Base-by-base conservation (phyloP, 768 basidiomycete genomes). In the Termitomyces sp. region DNA sequence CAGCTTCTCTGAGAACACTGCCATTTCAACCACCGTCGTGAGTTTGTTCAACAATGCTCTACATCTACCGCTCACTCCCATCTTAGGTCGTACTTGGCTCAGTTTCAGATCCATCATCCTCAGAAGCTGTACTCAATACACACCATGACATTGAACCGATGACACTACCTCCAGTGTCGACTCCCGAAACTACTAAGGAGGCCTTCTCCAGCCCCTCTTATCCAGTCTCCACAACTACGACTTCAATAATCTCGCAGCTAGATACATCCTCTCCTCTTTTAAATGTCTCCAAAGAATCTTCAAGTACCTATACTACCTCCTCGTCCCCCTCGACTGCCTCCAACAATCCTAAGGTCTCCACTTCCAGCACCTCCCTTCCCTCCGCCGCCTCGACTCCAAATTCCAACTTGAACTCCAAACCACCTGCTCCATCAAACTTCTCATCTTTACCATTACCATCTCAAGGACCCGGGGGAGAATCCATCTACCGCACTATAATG, bases 401-500 rank as follows among this genome's bases (percentile, higher is more conserved):
- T 38, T n/a, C 49, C n/a, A 22, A 38, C 24, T 17, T 21, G 2
- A 44, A 44, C 17, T n/a, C 35, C 48, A 50, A 50, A 28, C 34
- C 49, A 12, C 37, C 21, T 11, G 22, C 32, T n/a, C 17, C 35
- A 38, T 24, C 15, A 22, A 59, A 37, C 21, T 58, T 40, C 22
- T 55, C 46, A n/a, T 24, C 46, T 14, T 48, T 26, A 54, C 66
- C 19, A 42, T 59, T 7, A 34, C 59, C n/a, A 53, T 64, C 51
- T 58, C 61, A 41, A 58, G 52, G 65, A 46, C 42, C 67, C 0
- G 77, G 80, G 12, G 91, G 90, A 22, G 97, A 99, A 67, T 95
- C 93, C 2, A 94, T 99, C 60, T 98, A 97, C 64, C 87, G 93
- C 8, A 91, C 88, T 12, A 99, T 98, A 61, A 95, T 95, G 84